phyloP scores from a whole-genome alignment of 2,329 filamentous ascomycete species.

The Akanthomyces uredinophilus region DNA sequence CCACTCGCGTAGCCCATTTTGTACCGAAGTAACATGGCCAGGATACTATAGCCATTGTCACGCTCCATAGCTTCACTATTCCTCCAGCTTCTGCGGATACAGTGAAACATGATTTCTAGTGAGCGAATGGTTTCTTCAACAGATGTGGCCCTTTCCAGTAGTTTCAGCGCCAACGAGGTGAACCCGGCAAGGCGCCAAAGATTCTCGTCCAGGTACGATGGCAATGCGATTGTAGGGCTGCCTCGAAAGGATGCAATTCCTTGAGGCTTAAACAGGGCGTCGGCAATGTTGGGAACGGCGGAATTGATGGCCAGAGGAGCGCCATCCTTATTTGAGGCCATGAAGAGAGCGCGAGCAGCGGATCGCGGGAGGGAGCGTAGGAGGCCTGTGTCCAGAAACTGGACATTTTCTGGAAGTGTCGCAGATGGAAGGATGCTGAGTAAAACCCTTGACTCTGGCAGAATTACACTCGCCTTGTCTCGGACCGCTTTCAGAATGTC shows the following conservation, averaged over 20 bases:
- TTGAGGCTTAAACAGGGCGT: conserved; percentile 74
- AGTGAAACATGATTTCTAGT: conserved; percentile 78
- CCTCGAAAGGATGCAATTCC: conserved; percentile 81
- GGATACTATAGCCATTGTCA: conserved; percentile 86
- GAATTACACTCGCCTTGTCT: conserved; percentile 72
- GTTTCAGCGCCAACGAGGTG: conserved; percentile 74
- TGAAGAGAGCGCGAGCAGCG: conserved; percentile 56
- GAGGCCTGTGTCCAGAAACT: conserved; percentile 70
- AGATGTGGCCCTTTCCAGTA: conserved; percentile 71
- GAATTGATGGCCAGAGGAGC: conserved; percentile 83
- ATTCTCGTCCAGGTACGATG: conserved; percentile 83
- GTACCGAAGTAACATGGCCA: conserved; percentile 76
- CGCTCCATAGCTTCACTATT: conserved; percentile 98
- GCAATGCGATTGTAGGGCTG: conserved; percentile 72
- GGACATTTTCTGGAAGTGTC: conserved; percentile 75
- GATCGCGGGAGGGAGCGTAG: conserved; percentile 70
- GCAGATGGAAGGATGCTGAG: conserved; percentile 78
- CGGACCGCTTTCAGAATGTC: conserved; percentile 88
- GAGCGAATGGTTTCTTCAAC: conserved; percentile 68
- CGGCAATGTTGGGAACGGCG: conserved; percentile 79
- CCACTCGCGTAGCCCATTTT: conserved; percentile 60
- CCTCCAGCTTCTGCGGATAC: conserved; percentile 86
- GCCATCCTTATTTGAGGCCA: conserved; percentile 42
- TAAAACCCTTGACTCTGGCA: conserved; percentile 76
- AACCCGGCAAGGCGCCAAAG: conserved; percentile 93